Evolutionary conservation across 2,329 filamentous ascomycete species (phyloP), one percentile per base, ranked within the genome.

Genomic region (Corinectria fuckeliana): DNA sequence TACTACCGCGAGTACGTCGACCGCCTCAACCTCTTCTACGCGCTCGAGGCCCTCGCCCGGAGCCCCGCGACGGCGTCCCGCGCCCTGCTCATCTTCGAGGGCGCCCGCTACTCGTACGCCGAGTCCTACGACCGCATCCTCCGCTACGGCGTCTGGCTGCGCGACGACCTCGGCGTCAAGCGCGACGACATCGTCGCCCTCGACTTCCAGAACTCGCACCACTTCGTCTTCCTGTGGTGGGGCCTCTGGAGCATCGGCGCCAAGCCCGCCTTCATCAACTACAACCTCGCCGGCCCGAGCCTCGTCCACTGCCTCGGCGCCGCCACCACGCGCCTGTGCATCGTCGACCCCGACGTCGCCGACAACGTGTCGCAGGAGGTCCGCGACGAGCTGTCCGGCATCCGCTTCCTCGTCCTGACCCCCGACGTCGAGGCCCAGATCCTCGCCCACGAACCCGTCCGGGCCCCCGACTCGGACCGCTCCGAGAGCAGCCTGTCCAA

Each of bases 251-350:
- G 88, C 26, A 87, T 96, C 58, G 93, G 93, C 10, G 92, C 91
- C 0, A 88, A 88, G 56, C 92, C 92, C 0, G 92, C 92, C 0
- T 92, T 95, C 68, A 90, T 96, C 77, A 97, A 97, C 76, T 94
- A 93, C 76, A 95, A 95, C 72, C 78, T 96, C 48, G 82, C 84
- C 0, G 89, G 88, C 11, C 85, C 89, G 25, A 82, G 91, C 0
- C 79, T 97, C 61, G 74, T 85, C 3, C 92, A 97, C 75, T 94
- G 91, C 66, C 80, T 96, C 42, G 84, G 82, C 63, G 85, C 87
- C 2, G 89, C 91, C 2, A 87, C 84, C 0, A 81, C 91, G 0
- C 83, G 83, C 9, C 71, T 96, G 2, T 78, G 93, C 56, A 73
- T 97, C 18, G 82, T 94, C 9, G 92, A 95, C 65, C 80, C 82